A percentile compares a stretch with the other conserved stretches of the same genome.
These are phyloP conservation scores for Lodderomyces orthopsilosis DNA, from an alignment of 1,139 yeast genomes.

Conservation along the genomic window DNA sequence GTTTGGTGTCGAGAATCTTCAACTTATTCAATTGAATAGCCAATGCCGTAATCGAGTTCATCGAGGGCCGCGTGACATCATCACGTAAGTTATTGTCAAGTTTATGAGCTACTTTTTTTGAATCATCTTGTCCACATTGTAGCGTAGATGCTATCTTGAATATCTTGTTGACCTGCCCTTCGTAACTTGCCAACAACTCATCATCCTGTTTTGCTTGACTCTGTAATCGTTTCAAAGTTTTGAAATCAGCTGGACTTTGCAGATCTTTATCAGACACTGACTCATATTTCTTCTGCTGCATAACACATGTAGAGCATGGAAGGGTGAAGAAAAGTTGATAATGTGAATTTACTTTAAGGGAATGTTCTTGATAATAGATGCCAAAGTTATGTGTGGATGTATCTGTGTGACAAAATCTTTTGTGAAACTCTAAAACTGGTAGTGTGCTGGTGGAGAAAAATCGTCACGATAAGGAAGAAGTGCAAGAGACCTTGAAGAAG, in stretches of 20 bases:
- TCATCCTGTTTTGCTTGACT: slow-evolving; percentile 10
- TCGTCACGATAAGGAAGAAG: too few relatives aligned
- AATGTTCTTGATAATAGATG: not conserved
- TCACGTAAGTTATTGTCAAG: slow-evolving; percentile 6
- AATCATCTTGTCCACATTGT: not conserved
- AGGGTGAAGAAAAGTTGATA: not conserved
- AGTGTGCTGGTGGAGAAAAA: slow-evolving; percentile 9
- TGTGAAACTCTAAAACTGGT: not conserved
- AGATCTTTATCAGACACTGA: not conserved
- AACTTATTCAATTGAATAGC: slow-evolving; percentile 45
- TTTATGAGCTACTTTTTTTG: slow-evolving; percentile 6
- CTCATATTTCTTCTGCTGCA: slow-evolving; percentile 3
- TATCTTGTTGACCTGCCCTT: slow-evolving; percentile 26
- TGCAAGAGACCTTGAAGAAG: too few relatives aligned
- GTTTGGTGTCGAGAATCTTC: slow-evolving; percentile 26
- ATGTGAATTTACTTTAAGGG: not conserved
- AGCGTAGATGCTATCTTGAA: slow-evolving; percentile 16
- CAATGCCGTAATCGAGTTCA: slow-evolving; percentile 32
- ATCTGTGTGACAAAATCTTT: not conserved
- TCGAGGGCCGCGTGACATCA: slow-evolving; percentile 24
- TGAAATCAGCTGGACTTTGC: not conserved
- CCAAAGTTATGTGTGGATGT: too few relatives aligned
- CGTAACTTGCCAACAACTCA: slow-evolving; percentile 7
- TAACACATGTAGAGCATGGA: slow-evolving; percentile 1
- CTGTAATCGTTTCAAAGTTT: slow-evolving; percentile 6